phyloP scores from a whole-genome alignment of 331 rosid species.

The Quercus tomentella region DNA sequence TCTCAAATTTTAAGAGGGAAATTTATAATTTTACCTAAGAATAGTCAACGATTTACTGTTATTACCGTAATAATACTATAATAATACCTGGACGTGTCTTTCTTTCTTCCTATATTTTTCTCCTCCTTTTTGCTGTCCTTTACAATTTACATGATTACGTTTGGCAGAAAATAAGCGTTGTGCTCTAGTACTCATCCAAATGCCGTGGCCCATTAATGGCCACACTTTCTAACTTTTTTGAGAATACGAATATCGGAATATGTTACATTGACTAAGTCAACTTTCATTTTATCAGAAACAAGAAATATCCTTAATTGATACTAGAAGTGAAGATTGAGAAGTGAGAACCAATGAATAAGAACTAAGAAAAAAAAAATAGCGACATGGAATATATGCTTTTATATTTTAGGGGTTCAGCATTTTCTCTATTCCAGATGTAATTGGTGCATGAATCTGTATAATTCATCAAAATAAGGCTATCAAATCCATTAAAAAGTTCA shows the following conservation, averaged over 20 bases:
- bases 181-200: background rate
- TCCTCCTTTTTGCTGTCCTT: too few species aligned
- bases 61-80: too few species aligned
- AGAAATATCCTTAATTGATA: background rate
- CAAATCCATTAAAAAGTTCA: background rate
- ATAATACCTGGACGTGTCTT: too few species aligned
- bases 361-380: background rate
- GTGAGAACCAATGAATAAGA: background rate
- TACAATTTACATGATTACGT: background rate
- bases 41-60: too few species aligned
- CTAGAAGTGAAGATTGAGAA: background rate
- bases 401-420: background rate
- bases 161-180: background rate
- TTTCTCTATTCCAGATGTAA: conserved; percentile 16
- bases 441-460: conserved; percentile 44
- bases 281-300: background rate
- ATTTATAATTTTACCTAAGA: too few species aligned
- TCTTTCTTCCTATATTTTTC: too few species aligned
- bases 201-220: background rate
- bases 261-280: background rate
- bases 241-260: too few species aligned
- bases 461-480: background rate
- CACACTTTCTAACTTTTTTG: too few species aligned
- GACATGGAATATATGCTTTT: background rate
- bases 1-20: accelerated